These are phyloP conservation scores for Fonsecaea pugnacius DNA, from an alignment of 2,329 filamentous ascomycete genomes.

Conservation along the genomic window DNA sequence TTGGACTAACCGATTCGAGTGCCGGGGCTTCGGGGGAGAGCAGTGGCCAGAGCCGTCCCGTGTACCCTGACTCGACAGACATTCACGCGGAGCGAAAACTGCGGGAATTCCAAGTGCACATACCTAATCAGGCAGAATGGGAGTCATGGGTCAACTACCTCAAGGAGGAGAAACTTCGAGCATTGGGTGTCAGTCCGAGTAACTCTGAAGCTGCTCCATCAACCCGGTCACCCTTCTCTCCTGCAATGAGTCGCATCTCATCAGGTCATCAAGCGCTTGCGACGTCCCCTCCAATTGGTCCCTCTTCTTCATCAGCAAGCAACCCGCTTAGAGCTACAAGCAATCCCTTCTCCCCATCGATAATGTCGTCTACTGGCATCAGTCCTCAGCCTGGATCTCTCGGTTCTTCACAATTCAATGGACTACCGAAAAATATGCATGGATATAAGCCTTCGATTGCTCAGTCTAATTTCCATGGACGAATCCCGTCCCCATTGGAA, in stretches of 20 bases:
- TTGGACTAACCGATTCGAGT: slow-evolving; percentile 40
- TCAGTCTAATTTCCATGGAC: slow-evolving; percentile 61
- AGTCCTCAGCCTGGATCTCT: slow-evolving; percentile 68
- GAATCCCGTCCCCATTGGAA: slow-evolving; percentile 70
- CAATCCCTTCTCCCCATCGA: slow-evolving; percentile 66
- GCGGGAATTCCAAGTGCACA: slow-evolving; percentile 44
- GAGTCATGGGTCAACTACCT: slow-evolving; percentile 80
- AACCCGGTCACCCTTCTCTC: slow-evolving; percentile 65
- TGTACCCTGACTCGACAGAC: slow-evolving; percentile 50
- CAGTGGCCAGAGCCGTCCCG: slow-evolving; percentile 48
- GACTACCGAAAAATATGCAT: slow-evolving; percentile 59
- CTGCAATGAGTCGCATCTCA: slow-evolving; percentile 69
- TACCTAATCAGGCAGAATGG: slow-evolving; percentile 62
- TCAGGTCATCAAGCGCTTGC: slow-evolving; percentile 73
- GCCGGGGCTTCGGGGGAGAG: slow-evolving; percentile 3
- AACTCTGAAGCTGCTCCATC: slow-evolving; percentile 69
- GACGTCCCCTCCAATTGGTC: slow-evolving; percentile 77
- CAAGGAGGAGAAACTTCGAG: slow-evolving; percentile 88
- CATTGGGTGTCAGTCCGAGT: slow-evolving; percentile 81
- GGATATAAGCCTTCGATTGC: slow-evolving; percentile 75
- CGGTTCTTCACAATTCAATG: slow-evolving; percentile 70
- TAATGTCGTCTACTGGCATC: slow-evolving; percentile 63
- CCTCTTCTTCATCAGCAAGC: slow-evolving; percentile 76
- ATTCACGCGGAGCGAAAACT: slow-evolving; percentile 43
- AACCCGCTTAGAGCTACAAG: slow-evolving; percentile 63